Evolutionary conservation across 164 flowering plant species (phyloP), one percentile per base, ranked within the genome.

Genomic region (Umbellularia californica): DNA sequence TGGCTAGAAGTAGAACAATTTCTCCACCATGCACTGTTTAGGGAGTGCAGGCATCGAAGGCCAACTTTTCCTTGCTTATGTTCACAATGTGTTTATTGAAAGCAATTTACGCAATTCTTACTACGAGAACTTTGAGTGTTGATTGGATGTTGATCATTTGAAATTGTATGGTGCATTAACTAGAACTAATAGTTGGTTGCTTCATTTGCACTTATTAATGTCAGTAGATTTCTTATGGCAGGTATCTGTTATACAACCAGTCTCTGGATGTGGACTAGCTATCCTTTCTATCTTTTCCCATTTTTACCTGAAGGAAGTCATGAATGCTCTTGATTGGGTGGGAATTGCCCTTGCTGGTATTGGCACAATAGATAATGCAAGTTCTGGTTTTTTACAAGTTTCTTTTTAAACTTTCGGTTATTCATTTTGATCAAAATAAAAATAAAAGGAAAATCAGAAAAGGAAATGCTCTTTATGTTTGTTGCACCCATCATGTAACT

Each of bases 231-330:
- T 1, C n/a, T 75, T 50, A 60, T n/a, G 35, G 73, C 87, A 94
- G 99, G 99, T 96, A 58, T 96, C 98, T 55, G 87, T 96, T 11
- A 87, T 96, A 72, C 99, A 96, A 84, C 99, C 99, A 50, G 97
- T 96, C 84, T 94, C 99, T 80, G 99, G 99, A 3, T 89, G 93
- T 84, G 99, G 98, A 72, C 97, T 96, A 73, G 98, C 97, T 5
- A 91, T 96, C 71, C 98, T 96, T 72, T 96, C 89, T 60, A 72
- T 94, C 41, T 96, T 96, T 81, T 96, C 99, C n/a, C n/a, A n/a
- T n/a, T n/a, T n/a, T n/a, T n/a, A n/a, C n/a, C n/a, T n/a, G n/a
- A n/a, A n/a, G n/a, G n/a, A n/a, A n/a, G n/a, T n/a, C n/a, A n/a
- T n/a, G n/a, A n/a, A n/a, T n/a, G n/a, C n/a, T n/a, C n/a, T n/a